A percentile compares a stretch with the other conserved stretches of the same genome.
These are phyloP conservation scores for Prototheca wickerhamii DNA, from an alignment of 163 green algal genomes.

Conservation along the genomic window DNA sequence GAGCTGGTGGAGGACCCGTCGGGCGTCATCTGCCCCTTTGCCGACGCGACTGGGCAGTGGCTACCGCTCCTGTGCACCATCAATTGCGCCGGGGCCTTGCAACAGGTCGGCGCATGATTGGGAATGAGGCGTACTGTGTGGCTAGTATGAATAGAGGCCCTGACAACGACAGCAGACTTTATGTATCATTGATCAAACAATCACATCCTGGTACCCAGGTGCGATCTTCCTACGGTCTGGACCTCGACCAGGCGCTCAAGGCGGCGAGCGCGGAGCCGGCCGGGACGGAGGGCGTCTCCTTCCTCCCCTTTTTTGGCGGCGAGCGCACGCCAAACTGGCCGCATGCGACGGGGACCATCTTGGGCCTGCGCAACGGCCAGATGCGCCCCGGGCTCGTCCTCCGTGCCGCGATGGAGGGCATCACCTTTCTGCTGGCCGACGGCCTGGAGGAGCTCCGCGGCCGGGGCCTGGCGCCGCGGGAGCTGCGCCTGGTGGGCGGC, in stretches of 20 bases:
- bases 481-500: slow-evolving; percentile 78
- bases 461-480: slow-evolving; percentile 27
- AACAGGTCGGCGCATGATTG: too few species aligned
- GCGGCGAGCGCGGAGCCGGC: slow-evolving; percentile 48
- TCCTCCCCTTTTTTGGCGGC: slow-evolving; percentile 77
- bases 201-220: slow-evolving; percentile 54
- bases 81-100: slow-evolving; percentile 69
- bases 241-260: slow-evolving; percentile 48
- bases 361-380: slow-evolving; percentile 40
- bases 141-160: too few species aligned
- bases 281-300: slow-evolving; percentile 60
- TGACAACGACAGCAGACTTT: too few species aligned
- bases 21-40: slow-evolving; percentile 71
- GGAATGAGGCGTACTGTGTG: too few species aligned
- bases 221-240: slow-evolving; percentile 34
- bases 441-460: slow-evolving; percentile 28
- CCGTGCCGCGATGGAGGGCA: slow-evolving; percentile 70
- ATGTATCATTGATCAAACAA: too few species aligned
- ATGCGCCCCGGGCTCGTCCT: slow-evolving; percentile 61
- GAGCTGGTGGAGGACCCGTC: slow-evolving; percentile 54
- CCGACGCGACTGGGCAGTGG: slow-evolving; percentile 58
- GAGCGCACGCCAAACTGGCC: slow-evolving; percentile 87
- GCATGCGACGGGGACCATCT: slow-evolving; percentile 52
- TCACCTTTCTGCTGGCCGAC: slow-evolving; percentile 62
- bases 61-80: slow-evolving; percentile 83